Percentiles rank a stretch among this genome's conserved stretches.
phyloP scores from a whole-genome alignment of 164 flowering plant genomes.

The Tetrastigma voinierianum region DNA sequence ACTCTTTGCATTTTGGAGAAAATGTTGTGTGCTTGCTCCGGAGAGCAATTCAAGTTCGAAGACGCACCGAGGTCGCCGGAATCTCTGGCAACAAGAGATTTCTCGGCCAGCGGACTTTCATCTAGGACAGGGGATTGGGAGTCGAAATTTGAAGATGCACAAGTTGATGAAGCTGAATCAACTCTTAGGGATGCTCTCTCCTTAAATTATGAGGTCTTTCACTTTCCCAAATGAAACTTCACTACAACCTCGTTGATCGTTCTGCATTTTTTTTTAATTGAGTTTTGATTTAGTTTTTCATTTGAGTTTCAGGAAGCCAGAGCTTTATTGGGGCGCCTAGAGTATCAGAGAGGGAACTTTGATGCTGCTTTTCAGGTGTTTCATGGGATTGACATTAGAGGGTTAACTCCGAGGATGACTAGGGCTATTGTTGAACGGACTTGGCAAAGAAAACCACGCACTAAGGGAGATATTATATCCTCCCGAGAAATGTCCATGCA shows the following conservation, averaged over 20 bases:
- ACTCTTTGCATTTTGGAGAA: conserved; percentile 17
- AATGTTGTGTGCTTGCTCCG: conserved; percentile 99
- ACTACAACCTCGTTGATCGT: not conserved
- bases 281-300: conserved; percentile 6
- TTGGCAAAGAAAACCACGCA: conserved; percentile 45
- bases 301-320: conserved; percentile 77
- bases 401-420: conserved; percentile 65
- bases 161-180: conserved; percentile 95
- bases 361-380: conserved; percentile 97
- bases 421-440: conserved; percentile 67
- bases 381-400: conserved; percentile 79
- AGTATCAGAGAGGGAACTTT: conserved; percentile 75
- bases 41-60: conserved; percentile 94
- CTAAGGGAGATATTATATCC: conserved; percentile 44
- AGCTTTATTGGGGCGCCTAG: conserved; percentile 85
- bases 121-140: conserved; percentile 88
- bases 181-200: conserved; percentile 93
- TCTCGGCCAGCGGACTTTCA: conserved; percentile 82
- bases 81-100: conserved; percentile 90
- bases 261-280: conserved; percentile 4
- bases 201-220: conserved; percentile 85
- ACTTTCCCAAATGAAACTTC: conserved; percentile 2
- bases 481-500: conserved; percentile 80
- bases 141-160: conserved; percentile 73
- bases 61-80: conserved; percentile 87